Base-by-base conservation (phyloP, 345 rosid genomes). In the Populus alba region DNA sequence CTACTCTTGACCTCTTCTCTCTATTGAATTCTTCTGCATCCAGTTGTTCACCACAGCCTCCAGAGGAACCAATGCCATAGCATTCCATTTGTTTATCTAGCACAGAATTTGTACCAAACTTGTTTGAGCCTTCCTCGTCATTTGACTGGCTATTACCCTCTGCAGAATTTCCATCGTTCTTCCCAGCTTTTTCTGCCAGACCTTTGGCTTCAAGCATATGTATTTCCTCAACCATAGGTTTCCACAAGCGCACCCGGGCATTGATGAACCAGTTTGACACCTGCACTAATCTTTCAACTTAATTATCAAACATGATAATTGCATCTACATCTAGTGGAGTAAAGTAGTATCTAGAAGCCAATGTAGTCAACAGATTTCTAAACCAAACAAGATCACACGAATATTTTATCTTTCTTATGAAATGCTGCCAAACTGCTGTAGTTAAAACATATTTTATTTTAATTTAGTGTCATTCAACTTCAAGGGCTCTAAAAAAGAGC, bases 221-320 rank as follows among this genome's bases (percentile, higher is more conserved):
- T 74, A 90, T 88, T 75, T 90, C 92, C 78, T 90, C 92, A 15
- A 90, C 92, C 93, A 90, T 88, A 8, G 93, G 93, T 70, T 90
- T 90, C 93, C 93, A 90, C 27, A 88, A 80, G 0, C 93, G 90
- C 10, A 90, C 93, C 7, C 93, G 85, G 2, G 93, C 93, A 55
- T 90, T 90, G 72, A 90, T 88, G 81, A 90, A 90, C 93, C 93
- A 90, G 72, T 90, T 90, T 7, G 93, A 90, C 5, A 90, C 93
- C 91, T 90, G 80, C 47, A 55, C 41, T 55, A 45, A 38, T 47
- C 29, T 39, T n/a, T 17, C 65, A 70, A 61, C 59, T 74, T 43
- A 11, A 43, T 43, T 9, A 68, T 55, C 31, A 59, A 38, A 1
- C 37, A 66, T 10, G 6, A 66, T 33, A 35, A 51, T 10, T 41